Conservation (phyloP, 2,329 filamentous ascomycete species). For the Neofusicoccum ribis region DNA sequence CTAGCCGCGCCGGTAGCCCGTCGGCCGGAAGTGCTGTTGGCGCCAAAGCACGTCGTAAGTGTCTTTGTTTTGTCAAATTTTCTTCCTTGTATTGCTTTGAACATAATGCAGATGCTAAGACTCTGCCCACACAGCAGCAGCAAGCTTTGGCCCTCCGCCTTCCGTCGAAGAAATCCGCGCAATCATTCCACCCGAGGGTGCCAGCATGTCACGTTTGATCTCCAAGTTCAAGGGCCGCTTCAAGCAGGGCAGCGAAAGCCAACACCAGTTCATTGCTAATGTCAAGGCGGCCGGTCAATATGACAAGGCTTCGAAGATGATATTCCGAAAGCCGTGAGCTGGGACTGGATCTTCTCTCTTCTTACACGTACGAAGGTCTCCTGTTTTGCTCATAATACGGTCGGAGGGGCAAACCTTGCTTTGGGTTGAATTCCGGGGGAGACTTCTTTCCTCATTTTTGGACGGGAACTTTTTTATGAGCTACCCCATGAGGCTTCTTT, state of each 20-base stretch:
- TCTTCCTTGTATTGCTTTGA: background rate
- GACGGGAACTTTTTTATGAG: background rate
- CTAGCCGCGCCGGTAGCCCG: constrained; percentile 34
- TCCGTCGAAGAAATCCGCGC: constrained; percentile 47
- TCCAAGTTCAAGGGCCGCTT: constrained; percentile 44
- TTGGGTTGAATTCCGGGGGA: no score
- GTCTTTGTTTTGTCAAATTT: background rate
- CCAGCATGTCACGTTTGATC: constrained; percentile 44
- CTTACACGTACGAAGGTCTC: no score
- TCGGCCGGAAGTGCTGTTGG: constrained; percentile 18
- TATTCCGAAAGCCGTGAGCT: constrained; percentile 5
- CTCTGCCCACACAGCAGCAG: background rate
- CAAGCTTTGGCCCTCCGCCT: constrained; percentile 33
- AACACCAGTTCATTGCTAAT: constrained; percentile 14
- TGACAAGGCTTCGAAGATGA: constrained; percentile 16
- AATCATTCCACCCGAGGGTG: constrained; percentile 46
- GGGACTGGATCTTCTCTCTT: no score
- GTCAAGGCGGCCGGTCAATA: constrained; percentile 15
- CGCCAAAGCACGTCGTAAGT: constrained; percentile 20
- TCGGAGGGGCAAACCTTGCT: no score
- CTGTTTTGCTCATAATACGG: no score
- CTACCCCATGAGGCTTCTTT: no score
- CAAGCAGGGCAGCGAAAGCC: background rate
- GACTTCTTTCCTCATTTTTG: no score
- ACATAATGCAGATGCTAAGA: background rate